Evolutionary conservation across 129 eudicot species (phyloP).

Genomic region (Flaveria linearis): DNA sequence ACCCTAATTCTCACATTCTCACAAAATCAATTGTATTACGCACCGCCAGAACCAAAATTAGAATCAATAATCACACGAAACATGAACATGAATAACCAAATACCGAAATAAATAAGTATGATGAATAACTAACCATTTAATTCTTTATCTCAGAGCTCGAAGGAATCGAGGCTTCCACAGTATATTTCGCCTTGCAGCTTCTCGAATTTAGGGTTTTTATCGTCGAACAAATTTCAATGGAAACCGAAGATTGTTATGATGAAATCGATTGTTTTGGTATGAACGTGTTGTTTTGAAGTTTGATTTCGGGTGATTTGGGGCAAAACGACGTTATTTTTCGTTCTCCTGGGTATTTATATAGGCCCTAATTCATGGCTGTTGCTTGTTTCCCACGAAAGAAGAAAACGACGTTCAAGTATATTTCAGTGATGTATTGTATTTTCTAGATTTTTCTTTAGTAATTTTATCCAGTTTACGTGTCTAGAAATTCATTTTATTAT

Average conservation of each 20-base stretch:
- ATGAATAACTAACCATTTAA: background rate
- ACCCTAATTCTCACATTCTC: background rate
- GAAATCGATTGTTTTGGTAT: too few species aligned
- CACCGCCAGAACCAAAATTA: background rate
- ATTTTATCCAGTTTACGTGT: too few species aligned
- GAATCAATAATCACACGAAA: background rate
- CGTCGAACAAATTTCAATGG: background rate
- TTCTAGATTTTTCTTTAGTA: background rate
- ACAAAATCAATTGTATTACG: too few species aligned
- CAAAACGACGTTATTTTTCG: too few species aligned
- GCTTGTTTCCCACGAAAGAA: background rate
- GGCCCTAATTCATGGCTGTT: background rate
- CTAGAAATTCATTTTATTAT: too few species aligned
- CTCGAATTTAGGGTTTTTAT: background rate
- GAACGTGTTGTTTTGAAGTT: too few species aligned
- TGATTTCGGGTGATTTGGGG: too few species aligned
- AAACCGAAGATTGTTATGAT: too few species aligned
- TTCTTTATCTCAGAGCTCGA: background rate
- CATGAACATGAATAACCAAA: background rate
- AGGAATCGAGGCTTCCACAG: background rate
- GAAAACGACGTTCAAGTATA: too few species aligned
- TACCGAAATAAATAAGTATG: background rate
- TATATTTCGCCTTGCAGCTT: background rate
- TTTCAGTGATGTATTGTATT: background rate
- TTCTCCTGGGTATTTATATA: too few species aligned